Evolutionary conservation across 2,329 filamentous ascomycete genomes (phyloP).

Genomic region (Verticillium klebahnii): DNA sequence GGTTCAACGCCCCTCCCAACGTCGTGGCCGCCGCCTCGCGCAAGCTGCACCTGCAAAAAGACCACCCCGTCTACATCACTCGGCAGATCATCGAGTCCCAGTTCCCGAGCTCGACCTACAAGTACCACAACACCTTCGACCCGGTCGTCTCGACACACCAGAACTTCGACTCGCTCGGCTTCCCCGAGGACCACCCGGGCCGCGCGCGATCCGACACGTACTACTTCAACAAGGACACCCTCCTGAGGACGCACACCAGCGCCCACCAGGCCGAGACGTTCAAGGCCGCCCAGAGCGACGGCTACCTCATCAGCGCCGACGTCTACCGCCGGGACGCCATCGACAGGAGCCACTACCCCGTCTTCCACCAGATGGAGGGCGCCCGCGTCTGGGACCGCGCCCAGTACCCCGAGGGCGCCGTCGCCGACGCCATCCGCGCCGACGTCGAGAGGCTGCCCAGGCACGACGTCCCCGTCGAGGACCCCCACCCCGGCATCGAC

Average conservation of each 20-base stretch:
- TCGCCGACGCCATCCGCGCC: conserved; percentile 61
- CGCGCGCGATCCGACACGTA: conserved; percentile 89
- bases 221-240: conserved; percentile 80
- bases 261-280: conserved; percentile 87
- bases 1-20: conserved; percentile 78
- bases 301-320: conserved; percentile 89
- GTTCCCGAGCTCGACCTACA: conserved; percentile 70
- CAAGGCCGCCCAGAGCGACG: conserved; percentile 64
- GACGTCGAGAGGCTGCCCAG: conserved; percentile 68
- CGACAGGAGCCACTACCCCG: conserved; percentile 90
- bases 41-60: conserved; percentile 80
- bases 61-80: conserved; percentile 89
- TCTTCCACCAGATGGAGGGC: conserved; percentile 99
- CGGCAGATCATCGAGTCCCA: conserved; percentile 87
- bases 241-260: conserved; percentile 89
- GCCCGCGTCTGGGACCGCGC: conserved; percentile 81
- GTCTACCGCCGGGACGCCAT: conserved; percentile 95
- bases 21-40: conserved; percentile 72
- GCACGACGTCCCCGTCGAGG: conserved; percentile 74
- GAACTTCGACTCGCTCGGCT: conserved; percentile 97
- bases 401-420: conserved; percentile 50
- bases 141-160: conserved; percentile 80
- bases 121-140: conserved; percentile 71
- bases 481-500: conserved; percentile 76
- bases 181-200: conserved; percentile 82